Evolutionary conservation across 1,139 yeast genomes (phyloP), one percentile per base, ranked within the genome.

Genomic region (Hansenula sp.): DNA sequence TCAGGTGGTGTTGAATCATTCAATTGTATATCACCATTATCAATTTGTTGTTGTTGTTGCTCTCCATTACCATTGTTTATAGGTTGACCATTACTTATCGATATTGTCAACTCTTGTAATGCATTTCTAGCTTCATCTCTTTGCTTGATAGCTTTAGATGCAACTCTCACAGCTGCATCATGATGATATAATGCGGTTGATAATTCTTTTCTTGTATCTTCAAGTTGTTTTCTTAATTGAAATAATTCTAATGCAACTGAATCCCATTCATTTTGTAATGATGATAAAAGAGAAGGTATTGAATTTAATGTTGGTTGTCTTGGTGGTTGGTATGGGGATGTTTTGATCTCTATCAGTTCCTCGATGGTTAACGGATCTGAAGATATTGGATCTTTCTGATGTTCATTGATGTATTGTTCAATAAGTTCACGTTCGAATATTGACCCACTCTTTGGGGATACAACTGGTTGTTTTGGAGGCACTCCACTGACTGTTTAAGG

Each of bases 221-320:
- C 75, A 37, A 90, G 68, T 51, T 83, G 90, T 57, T 85, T 85
- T 47, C 94, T 71, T 45, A 90, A 65, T 26, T 82, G 74, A 56
- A 86, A 89, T 34, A 84, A 71, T 57, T 92, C 97, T 42, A 90
- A 65, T 29, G 94, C 88, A 44, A 86, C 61, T 0, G 96, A 77
- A 57, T 92, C 97, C 90, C 95, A 90, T 58, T 90, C 96, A 44
- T 80, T 79, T 59, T 89, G 97, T 48, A 90, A 77, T 1, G 83
- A 69, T 1, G 87, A 68, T 37, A 90, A 66, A 48, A 90, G 62
- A 10, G 85, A 69, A 0, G 98, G 98, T 28, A 90, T 85, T 4
- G 95, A 85, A 19, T 79, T 75, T 44, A 72, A 62, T 0, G 69
- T 61, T 0, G 84, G 71, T 13, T 75, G 75, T 32, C 68, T 65